These are phyloP conservation scores for Castanea crenata DNA, from an alignment of 306 rosid genomes.

Conservation along the genomic window DNA sequence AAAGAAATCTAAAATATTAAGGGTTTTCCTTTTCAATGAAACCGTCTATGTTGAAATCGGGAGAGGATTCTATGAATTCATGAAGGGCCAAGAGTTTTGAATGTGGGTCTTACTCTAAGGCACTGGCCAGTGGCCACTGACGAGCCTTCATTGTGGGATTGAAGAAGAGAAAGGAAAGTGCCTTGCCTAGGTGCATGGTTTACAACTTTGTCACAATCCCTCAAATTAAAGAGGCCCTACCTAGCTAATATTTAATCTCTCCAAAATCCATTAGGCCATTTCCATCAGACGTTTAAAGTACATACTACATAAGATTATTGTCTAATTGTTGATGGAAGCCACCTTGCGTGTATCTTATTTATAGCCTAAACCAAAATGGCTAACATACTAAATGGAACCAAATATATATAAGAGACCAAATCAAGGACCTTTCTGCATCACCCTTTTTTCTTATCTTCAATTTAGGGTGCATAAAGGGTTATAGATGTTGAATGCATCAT, in stretches of 20 bases:
- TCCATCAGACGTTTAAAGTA: conserved; percentile 43
- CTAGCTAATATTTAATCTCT: conserved; percentile 33
- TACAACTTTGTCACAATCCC: conserved; percentile 1
- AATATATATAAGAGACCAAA: conserved; percentile 41
- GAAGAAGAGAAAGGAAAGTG: conserved; percentile 23
- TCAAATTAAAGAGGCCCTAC: conserved; percentile 34
- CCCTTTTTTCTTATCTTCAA: conserved; percentile 13
- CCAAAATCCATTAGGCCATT: conserved; percentile 25
- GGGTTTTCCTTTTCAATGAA: too few species aligned
- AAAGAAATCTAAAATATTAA: too few species aligned
- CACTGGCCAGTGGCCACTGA: conserved; percentile 18
- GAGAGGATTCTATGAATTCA: too few species aligned
- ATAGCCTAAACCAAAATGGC: conserved; percentile 15
- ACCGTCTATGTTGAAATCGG: not conserved
- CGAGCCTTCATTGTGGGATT: conserved; percentile 29
- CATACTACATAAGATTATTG: conserved; percentile 49
- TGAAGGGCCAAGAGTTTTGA: conserved; percentile 4
- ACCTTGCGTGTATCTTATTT: conserved; percentile 21
- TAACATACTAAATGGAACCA: conserved; percentile 25
- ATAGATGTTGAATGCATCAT: conserved; percentile 31
- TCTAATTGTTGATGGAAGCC: conserved; percentile 61
- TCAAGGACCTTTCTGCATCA: conserved; percentile 36
- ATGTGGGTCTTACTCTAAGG: conserved; percentile 31
- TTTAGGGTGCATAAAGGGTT: conserved; percentile 43
- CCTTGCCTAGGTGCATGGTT: conserved; percentile 16